Conservation (phyloP, 2,329 filamentous ascomycete genomes). For the Dothistroma septosporum region DNA sequence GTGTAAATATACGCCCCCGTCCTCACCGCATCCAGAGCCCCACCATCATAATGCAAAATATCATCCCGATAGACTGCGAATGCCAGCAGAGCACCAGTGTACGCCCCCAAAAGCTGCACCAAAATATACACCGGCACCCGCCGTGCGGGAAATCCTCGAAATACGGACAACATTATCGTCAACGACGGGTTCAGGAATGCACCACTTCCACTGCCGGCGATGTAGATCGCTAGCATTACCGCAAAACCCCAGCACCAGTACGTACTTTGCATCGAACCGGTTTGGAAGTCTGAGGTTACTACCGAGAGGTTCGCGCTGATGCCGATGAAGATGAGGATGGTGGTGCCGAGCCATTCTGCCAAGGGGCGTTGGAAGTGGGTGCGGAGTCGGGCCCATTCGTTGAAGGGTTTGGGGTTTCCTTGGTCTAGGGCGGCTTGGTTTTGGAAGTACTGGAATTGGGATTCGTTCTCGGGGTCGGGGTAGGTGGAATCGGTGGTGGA, state of each 20-base stretch:
- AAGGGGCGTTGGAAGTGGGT: constrained; percentile 55
- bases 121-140: constrained; percentile 50
- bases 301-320: constrained; percentile 31
- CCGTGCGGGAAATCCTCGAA: constrained; percentile 51
- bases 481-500: not conserved
- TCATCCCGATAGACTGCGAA: constrained; percentile 43
- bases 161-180: constrained; percentile 41
- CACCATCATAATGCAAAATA: constrained; percentile 41
- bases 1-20: constrained; percentile 30
- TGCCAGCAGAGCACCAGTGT: constrained; percentile 47
- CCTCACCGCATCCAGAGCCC: constrained; percentile 13
- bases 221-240: constrained; percentile 46
- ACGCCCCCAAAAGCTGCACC: constrained; percentile 52
- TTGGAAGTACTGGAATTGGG: not conserved
- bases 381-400: constrained; percentile 54
- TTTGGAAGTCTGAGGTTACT: constrained; percentile 38
- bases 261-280: constrained; percentile 22
- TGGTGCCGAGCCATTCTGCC: constrained; percentile 56
- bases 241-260: constrained; percentile 51
- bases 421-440: not conserved
- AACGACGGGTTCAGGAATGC: constrained; percentile 48
- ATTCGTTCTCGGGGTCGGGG: not conserved
- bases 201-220: constrained; percentile 45
- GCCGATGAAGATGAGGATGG: constrained; percentile 24
- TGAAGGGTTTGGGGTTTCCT: constrained; percentile 20